Percentiles rank a stretch among this genome's conserved stretches.
Conservation (phyloP, 2,329 filamentous ascomycete genomes). For the Hypomyces rosellus region DNA sequence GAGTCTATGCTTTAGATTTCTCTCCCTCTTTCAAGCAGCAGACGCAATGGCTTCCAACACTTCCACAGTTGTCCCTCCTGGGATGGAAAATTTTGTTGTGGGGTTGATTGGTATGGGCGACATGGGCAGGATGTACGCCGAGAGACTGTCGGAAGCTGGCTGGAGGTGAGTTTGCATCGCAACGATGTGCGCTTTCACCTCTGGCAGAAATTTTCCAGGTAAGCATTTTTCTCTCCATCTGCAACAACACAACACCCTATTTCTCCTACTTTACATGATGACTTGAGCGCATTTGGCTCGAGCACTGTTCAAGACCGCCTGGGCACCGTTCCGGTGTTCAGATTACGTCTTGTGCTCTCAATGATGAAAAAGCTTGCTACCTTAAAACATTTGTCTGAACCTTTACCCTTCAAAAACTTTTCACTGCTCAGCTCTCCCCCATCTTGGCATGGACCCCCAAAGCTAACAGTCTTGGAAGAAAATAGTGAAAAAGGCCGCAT, state of each 20-base stretch:
- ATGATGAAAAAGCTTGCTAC: constrained; percentile 99
- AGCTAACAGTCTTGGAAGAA: constrained; percentile 7
- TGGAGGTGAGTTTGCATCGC: constrained; percentile 68
- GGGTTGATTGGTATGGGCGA: constrained; percentile 99
- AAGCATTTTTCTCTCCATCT: constrained; percentile 1
- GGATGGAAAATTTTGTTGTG: constrained; percentile 66
- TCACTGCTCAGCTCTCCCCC: not conserved
- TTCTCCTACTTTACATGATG: constrained; percentile 63
- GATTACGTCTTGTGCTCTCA: constrained; percentile 59
- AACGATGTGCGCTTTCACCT: not conserved
- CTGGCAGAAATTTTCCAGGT: constrained; percentile 7
- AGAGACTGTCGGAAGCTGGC: constrained; percentile 78
- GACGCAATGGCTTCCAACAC: constrained; percentile 24
- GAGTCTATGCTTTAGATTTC: constrained; percentile 16
- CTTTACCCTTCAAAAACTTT: constrained; percentile 4
- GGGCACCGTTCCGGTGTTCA: constrained; percentile 71
- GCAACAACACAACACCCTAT: constrained; percentile 2
- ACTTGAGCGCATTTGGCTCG: constrained; percentile 99
- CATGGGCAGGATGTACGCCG: constrained; percentile 98
- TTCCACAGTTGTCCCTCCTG: constrained; percentile 24
- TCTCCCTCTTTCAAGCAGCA: constrained; percentile 16
- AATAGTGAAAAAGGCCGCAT: not conserved
- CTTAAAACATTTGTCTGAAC: constrained; percentile 81
- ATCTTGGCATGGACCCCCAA: not conserved
- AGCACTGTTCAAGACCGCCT: constrained; percentile 68